A percentile compares a stretch with the other conserved stretches of the same genome.
Evolutionary conservation across 345 rosid species (phyloP).

Genomic region (Mallotus nudiflorus): DNA sequence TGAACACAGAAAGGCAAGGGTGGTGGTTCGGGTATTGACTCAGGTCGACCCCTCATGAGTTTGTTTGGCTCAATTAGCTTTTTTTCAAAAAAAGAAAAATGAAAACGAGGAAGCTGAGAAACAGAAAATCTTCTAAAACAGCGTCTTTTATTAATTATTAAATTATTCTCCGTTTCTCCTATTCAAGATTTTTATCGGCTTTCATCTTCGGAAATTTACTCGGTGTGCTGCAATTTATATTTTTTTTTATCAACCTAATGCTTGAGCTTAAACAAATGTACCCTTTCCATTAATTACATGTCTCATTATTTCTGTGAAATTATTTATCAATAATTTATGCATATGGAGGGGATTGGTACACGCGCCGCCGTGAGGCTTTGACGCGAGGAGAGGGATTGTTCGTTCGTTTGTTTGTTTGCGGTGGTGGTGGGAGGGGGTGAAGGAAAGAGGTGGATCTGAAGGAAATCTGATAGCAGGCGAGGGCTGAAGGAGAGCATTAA

Average conservation of each 20-base stretch:
- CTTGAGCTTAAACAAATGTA: neutral
- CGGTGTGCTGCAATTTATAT: too few species aligned
- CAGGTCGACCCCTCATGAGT: slow-evolving; percentile 50
- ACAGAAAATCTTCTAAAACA: neutral
- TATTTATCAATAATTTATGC: too few species aligned
- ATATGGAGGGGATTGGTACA: too few species aligned
- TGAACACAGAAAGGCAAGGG: slow-evolving; percentile 56
- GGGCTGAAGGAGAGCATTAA: slow-evolving; percentile 24
- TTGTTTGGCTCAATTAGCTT: slow-evolving; percentile 11
- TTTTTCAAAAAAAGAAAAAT: neutral
- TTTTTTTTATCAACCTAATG: neutral
- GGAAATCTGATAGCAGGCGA: neutral
- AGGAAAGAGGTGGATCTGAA: neutral
- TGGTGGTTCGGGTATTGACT: slow-evolving; percentile 99
- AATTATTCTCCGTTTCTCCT: too few species aligned
- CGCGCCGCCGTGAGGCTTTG: neutral
- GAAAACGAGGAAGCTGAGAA: neutral
- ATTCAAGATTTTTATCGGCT: neutral
- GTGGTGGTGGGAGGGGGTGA: neutral
- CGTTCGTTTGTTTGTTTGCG: neutral
- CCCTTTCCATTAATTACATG: neutral
- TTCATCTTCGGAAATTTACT: too few species aligned
- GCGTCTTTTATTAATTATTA: slow-evolving; percentile 6
- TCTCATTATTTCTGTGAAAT: neutral
- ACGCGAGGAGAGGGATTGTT: neutral